phyloP scores from a whole-genome alignment of 2,329 filamentous ascomycete species.

The Alternaria gansuensis region DNA sequence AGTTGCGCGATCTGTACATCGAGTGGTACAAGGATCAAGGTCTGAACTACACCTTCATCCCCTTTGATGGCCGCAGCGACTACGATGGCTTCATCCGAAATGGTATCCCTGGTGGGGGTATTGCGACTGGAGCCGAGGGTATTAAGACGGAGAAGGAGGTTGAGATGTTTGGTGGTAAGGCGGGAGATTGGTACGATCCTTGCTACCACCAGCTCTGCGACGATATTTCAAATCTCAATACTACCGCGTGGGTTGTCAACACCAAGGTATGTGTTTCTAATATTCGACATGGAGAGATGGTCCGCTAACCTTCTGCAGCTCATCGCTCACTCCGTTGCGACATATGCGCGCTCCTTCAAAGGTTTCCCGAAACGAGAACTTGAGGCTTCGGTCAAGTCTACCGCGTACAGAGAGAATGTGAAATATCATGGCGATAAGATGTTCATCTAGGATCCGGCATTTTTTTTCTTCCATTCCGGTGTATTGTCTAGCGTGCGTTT shows the following conservation, averaged over 20 bases:
- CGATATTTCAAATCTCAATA: slow-evolving; percentile 51
- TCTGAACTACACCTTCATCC: slow-evolving; percentile 52
- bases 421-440: slow-evolving; percentile 51
- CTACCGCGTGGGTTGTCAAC: slow-evolving; percentile 52
- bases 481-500: background rate
- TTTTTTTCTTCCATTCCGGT: background rate
- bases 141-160: slow-evolving; percentile 53
- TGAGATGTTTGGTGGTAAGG: slow-evolving; percentile 51
- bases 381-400: slow-evolving; percentile 24
- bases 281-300: background rate
- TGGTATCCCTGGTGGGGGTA: slow-evolving; percentile 54
- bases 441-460: slow-evolving; percentile 35
- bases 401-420: slow-evolving; percentile 30
- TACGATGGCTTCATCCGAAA: slow-evolving; percentile 55
- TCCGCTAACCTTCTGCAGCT: slow-evolving; percentile 34
- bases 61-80: slow-evolving; percentile 54
- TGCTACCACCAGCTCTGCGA: slow-evolving; percentile 55
- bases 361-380: slow-evolving; percentile 47
- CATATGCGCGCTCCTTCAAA: slow-evolving; percentile 48
- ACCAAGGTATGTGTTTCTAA: slow-evolving; percentile 40
- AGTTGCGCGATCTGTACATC: slow-evolving; percentile 52
- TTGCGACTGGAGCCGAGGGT: slow-evolving; percentile 54
- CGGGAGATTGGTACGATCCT: slow-evolving; percentile 52
- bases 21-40: slow-evolving; percentile 51
- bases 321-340: slow-evolving; percentile 51